A percentile compares a stretch with the other conserved stretches of the same genome.
phyloP scores from a whole-genome alignment of 306 rosid genomes.

The Cucumis cinereus region DNA sequence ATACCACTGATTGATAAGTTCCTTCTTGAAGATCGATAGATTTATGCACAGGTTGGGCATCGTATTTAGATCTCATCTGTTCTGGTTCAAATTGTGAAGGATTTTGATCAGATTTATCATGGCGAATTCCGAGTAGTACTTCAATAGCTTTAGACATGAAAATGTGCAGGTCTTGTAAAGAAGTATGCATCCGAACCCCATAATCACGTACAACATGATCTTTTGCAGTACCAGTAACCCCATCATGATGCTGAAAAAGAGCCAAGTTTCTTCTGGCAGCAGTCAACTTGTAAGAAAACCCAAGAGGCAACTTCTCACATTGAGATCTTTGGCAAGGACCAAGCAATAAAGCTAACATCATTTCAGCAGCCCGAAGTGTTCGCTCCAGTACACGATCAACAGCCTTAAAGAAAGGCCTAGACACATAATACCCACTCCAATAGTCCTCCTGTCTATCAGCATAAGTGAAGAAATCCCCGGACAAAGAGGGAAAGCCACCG shows the following conservation, averaged over 20 bases:
- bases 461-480: slow-evolving; percentile 95
- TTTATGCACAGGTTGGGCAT: slow-evolving; percentile 78
- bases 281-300: slow-evolving; percentile 78
- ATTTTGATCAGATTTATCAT: slow-evolving; percentile 56
- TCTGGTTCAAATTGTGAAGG: slow-evolving; percentile 74
- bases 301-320: slow-evolving; percentile 69
- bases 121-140: slow-evolving; percentile 71
- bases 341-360: slow-evolving; percentile 69
- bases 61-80: slow-evolving; percentile 74
- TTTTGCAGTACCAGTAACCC: slow-evolving; percentile 97
- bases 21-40: slow-evolving; percentile 46
- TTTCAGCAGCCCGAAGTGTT: slow-evolving; percentile 84
- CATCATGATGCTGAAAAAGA: slow-evolving; percentile 99
- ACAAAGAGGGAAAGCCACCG: slow-evolving; percentile 88
- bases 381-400: slow-evolving; percentile 93
- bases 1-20: slow-evolving; percentile 46
- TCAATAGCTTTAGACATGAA: slow-evolving; percentile 88
- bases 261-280: slow-evolving; percentile 98
- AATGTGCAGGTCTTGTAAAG: slow-evolving; percentile 80
- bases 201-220: slow-evolving; percentile 88
- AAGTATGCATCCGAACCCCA: slow-evolving; percentile 86
- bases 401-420: slow-evolving; percentile 96
- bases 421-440: slow-evolving; percentile 99
- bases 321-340: slow-evolving; percentile 67
- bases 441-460: slow-evolving; percentile 92